A percentile compares a stretch with the other conserved stretches of the same genome.
These are phyloP conservation scores for Beauveria varroae DNA, from an alignment of 2,329 filamentous ascomycete genomes.

Conservation along the genomic window DNA sequence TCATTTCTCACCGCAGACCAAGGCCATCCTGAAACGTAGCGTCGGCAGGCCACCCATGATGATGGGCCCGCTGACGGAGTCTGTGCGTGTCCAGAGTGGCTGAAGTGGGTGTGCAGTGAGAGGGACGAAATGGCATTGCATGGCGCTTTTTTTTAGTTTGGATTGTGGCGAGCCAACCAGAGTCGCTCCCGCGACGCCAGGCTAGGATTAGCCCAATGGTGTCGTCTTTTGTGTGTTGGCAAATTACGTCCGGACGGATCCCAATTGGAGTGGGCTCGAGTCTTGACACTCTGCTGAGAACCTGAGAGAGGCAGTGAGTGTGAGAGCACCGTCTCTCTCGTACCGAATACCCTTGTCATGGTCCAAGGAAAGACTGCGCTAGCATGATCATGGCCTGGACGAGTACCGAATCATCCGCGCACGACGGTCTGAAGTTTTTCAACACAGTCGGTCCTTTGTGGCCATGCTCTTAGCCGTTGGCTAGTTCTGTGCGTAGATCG, in stretches of 20 bases:
- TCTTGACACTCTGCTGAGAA: background rate
- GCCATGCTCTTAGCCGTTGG: background rate
- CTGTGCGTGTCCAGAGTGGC: background rate
- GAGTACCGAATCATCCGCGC: background rate
- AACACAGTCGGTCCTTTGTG: background rate
- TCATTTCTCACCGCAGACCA: conserved; percentile 21
- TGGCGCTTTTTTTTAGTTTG: conserved; percentile 3
- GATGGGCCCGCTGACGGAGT: conserved; percentile 13
- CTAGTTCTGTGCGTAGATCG: background rate
- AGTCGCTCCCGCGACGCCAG: background rate
- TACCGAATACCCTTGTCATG: background rate
- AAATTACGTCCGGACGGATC: conserved; percentile 1
- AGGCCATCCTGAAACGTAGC: conserved; percentile 22
- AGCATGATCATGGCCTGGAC: background rate
- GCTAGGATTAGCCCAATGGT: background rate
- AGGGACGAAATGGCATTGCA: conserved; percentile 1
- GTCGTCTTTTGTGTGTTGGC: background rate
- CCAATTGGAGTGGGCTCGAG: background rate
- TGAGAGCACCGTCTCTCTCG: background rate
- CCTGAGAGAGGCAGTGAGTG: background rate
- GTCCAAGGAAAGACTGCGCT: background rate
- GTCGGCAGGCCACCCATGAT: conserved; percentile 9
- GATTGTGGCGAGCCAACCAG: conserved; percentile 3
- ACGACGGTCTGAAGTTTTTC: background rate
- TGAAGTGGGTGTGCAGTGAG: conserved; percentile 3